phyloP scores from a whole-genome alignment of 148 eudicot species.

The Silene conica region DNA sequence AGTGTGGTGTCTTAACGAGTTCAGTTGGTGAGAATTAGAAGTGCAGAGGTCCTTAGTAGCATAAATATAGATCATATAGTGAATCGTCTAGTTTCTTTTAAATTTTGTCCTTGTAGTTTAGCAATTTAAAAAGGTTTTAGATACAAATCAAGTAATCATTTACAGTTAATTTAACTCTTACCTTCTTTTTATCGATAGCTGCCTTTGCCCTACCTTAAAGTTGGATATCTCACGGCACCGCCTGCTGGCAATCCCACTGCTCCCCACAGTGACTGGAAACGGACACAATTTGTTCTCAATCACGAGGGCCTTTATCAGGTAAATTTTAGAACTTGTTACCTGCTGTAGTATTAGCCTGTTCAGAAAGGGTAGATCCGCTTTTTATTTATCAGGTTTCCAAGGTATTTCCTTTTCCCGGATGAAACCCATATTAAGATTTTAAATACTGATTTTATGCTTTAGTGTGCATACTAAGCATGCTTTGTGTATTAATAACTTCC shows the following conservation, averaged over 20 bases:
- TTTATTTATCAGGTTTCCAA: not conserved
- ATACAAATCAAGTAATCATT: not conserved
- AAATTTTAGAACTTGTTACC: not conserved
- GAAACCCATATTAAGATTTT: not conserved
- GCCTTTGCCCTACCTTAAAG: constrained; percentile 89
- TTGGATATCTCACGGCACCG: constrained; percentile 92
- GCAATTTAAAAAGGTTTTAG: not conserved
- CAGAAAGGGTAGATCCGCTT: not conserved
- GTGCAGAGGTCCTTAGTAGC: not conserved
- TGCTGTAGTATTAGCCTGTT: not conserved
- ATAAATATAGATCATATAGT: not conserved
- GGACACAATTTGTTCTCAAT: constrained; percentile 73
- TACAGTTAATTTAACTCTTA: no score
- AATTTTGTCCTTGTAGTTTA: not conserved
- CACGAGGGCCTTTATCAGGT: constrained; percentile 96
- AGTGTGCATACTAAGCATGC: not conserved
- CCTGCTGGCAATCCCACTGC: constrained; percentile 62
- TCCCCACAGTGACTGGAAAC: constrained; percentile 87
- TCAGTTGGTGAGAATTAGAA: not conserved
- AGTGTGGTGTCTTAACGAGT: not conserved
- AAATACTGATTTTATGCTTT: not conserved
- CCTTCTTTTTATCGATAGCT: constrained; percentile 41
- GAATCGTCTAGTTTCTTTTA: not conserved
- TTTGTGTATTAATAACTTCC: not conserved
- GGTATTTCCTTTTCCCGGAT: no score